A percentile compares a stretch with the other conserved stretches of the same genome.
Evolutionary conservation across 2,329 filamentous ascomycete genomes (phyloP).

Genomic region (Myotisia sp.): DNA sequence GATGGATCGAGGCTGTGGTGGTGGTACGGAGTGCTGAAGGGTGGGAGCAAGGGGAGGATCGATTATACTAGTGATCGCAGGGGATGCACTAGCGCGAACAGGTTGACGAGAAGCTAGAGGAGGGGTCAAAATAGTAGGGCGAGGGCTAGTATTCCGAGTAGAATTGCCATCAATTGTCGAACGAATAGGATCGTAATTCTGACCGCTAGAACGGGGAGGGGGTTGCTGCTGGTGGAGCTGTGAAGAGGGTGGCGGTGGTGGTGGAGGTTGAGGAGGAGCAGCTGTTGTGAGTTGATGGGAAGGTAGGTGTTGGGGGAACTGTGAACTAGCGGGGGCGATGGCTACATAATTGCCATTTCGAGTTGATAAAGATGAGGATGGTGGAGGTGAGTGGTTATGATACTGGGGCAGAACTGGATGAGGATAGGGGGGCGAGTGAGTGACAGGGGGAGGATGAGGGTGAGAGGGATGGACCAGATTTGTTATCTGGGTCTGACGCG

Average conservation of each 20-base stretch:
- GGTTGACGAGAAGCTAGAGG: conserved; percentile 32
- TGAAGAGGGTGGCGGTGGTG: conserved; percentile 6
- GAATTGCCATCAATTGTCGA: conserved; percentile 39
- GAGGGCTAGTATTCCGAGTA: conserved; percentile 25
- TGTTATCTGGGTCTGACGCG: conserved; percentile 28
- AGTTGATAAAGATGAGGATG: too few species aligned
- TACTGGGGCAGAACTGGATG: too few species aligned
- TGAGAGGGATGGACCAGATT: conserved; percentile 22
- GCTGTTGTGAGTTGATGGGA: conserved; percentile 9
- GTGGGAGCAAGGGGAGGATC: conserved; percentile 49
- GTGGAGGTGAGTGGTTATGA: too few species aligned
- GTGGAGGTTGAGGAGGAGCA: conserved; percentile 8
- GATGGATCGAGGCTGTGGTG: conserved; percentile 24
- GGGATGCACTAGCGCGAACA: conserved; percentile 69
- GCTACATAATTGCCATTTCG: not conserved
- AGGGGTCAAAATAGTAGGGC: conserved; percentile 39
- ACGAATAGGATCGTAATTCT: conserved; percentile 80
- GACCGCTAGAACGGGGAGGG: conserved; percentile 50
- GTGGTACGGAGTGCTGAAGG: too few species aligned
- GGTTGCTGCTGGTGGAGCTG: conserved; percentile 27
- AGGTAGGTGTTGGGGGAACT: conserved; percentile 2
- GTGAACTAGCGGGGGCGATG: not conserved
- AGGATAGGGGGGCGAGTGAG: conserved; percentile 8
- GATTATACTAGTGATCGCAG: conserved; percentile 80
- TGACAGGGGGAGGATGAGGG: conserved; percentile 6